Percentiles rank a stretch among this genome's conserved stretches.
phyloP scores from a whole-genome alignment of 2,329 filamentous ascomycete species.

The Aspergillus tanneri region DNA sequence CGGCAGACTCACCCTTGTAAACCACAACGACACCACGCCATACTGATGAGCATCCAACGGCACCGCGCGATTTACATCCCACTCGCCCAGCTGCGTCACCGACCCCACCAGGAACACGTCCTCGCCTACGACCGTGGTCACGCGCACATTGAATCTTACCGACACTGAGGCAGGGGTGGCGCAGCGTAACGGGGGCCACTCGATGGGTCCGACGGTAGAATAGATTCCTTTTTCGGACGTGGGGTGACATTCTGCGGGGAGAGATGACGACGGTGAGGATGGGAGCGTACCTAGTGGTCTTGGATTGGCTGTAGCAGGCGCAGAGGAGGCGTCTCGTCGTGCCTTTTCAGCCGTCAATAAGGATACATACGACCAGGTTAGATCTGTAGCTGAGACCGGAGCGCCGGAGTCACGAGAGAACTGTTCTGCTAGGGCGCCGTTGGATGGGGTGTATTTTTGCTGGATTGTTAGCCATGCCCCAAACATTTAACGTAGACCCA shows the following conservation, averaged over 20 bases:
- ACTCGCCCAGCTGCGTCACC: conserved; percentile 59
- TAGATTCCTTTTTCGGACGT: too few relatives aligned
- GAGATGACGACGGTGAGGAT: conserved; percentile 23
- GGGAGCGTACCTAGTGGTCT: background rate
- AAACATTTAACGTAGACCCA: too few relatives aligned
- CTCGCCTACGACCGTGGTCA: conserved; percentile 60
- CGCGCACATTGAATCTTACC: conserved; percentile 62
- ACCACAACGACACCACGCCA: conserved; percentile 63
- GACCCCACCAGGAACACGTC: conserved; percentile 66
- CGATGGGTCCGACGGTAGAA: too few relatives aligned
- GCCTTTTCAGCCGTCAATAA: conserved; percentile 37
- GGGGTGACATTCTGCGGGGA: too few relatives aligned
- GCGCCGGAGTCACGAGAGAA: conserved; percentile 37
- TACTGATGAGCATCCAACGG: conserved; percentile 60
- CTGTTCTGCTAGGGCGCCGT: conserved; percentile 43
- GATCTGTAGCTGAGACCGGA: conserved; percentile 39
- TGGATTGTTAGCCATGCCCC: conserved; percentile 10
- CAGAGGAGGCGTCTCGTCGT: conserved; percentile 33
- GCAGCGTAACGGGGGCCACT: too few relatives aligned
- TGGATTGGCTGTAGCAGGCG: conserved; percentile 32
- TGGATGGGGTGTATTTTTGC: conserved; percentile 28
- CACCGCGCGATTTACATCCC: conserved; percentile 57
- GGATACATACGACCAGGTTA: conserved; percentile 49
- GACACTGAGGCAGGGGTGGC: conserved; percentile 47
- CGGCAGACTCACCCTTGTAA: conserved; percentile 53